Evolutionary conservation across 2,329 filamentous ascomycete species (phyloP).

Genomic region (Emericellopsis cladophorae): DNA sequence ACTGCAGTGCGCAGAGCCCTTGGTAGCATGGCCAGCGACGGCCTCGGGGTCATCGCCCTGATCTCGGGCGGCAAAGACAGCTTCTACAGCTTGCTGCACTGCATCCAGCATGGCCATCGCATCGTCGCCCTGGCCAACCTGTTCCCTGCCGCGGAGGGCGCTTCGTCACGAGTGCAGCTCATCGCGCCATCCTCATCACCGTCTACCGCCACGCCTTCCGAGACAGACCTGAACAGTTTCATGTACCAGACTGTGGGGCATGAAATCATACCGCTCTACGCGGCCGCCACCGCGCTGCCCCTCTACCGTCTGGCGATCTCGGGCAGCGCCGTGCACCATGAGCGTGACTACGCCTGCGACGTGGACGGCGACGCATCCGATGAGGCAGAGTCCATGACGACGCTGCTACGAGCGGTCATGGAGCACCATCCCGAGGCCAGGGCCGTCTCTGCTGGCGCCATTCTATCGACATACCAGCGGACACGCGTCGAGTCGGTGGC

Average conservation of each 20-base stretch:
- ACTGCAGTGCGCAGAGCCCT: background rate
- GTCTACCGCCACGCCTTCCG: slow-evolving; percentile 4
- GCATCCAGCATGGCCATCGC: slow-evolving; percentile 70
- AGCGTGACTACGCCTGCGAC: slow-evolving; percentile 51
- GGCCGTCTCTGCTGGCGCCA: slow-evolving; percentile 81
- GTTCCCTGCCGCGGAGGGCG: slow-evolving; percentile 37
- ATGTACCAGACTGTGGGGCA: slow-evolving; percentile 99
- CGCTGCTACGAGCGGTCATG: slow-evolving; percentile 57
- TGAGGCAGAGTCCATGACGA: slow-evolving; percentile 79
- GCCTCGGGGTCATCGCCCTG: slow-evolving; percentile 72
- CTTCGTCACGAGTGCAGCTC: slow-evolving; percentile 2
- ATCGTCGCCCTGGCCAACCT: slow-evolving; percentile 86
- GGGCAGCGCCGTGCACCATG: slow-evolving; percentile 58
- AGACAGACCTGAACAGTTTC: slow-evolving; percentile 74
- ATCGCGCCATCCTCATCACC: slow-evolving; percentile 7
- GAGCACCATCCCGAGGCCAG: slow-evolving; percentile 65
- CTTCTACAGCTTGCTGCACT: slow-evolving; percentile 86
- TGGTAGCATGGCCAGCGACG: slow-evolving; percentile 26
- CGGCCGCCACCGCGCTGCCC: slow-evolving; percentile 64
- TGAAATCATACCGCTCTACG: slow-evolving; percentile 73
- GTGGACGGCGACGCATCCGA: slow-evolving; percentile 31
- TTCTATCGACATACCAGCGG: slow-evolving; percentile 89
- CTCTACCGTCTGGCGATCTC: slow-evolving; percentile 70
- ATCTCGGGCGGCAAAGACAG: slow-evolving; percentile 97
- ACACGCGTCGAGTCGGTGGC: slow-evolving; percentile 92